Evolutionary conservation across 2,329 filamentous ascomycete species (phyloP), one percentile per base, ranked within the genome.

Genomic region (Phaeosphaeriaceae sp.): DNA sequence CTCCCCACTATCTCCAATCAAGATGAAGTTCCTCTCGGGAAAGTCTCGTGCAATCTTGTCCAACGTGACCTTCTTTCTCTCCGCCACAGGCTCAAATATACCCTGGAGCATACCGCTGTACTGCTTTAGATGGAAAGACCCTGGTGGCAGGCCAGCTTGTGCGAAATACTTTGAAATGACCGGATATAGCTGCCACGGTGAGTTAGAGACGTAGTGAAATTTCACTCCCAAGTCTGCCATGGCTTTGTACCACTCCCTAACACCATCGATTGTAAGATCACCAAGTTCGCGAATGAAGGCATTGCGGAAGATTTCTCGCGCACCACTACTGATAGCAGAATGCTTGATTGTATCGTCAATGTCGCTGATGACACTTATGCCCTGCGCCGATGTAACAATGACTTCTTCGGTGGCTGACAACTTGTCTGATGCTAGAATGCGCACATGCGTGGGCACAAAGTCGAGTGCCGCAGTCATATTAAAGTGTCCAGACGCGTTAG

Each of bases 121-220:
- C 59, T 96, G 91, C 73, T 99, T 99, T 59, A 99, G 74, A 69
- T 99, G 95, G 59, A 97, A 89, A 0, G 93, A 97, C 0, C 94
- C 95, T 0, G 84, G 84, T 0, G 94, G 94, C 1, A 99, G 77
- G 1, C 89, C 89, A 6, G 89, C 89, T 33, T 88, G 75, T 57
- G 87, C 85, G 71, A 97, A 96, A 70, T 89, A 99, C 44, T 84
- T 90, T 4, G 90, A 88, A 9, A 99, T 78, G 2, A 97, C 85
- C 0, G 94, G 94, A 63, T 90, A 99, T 6, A 99, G 81, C 71
- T 99, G 95, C 95, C 95, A 99, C 0, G 94, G 94, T 42, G 93
- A 96, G 74, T 99, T 99, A n/a, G 94, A 99, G 58, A 96, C 95
- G 72, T 99, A 99, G 70, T 99, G 95, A 43, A 99, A 83, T 62